Percentiles rank a stretch among this genome's conserved stretches.
phyloP scores from a whole-genome alignment of 129 eudicot genomes.

The Cynara cardunculus region DNA sequence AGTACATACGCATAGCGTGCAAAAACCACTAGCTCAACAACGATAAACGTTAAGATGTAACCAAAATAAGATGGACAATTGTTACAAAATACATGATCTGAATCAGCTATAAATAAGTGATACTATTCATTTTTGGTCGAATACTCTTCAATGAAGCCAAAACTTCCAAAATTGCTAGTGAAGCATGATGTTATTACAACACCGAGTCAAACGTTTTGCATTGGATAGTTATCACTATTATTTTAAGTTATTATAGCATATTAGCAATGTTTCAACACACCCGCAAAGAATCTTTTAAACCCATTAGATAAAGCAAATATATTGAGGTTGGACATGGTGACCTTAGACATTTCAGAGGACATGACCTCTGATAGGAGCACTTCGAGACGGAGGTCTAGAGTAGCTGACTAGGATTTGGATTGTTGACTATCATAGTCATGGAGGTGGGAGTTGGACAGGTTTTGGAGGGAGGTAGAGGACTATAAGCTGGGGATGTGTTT shows the following conservation, averaged over 20 bases:
- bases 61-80: not conserved
- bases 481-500: not conserved
- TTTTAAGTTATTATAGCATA: no score
- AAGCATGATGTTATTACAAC: not conserved
- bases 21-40: not conserved
- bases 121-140: not conserved
- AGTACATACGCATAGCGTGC: not conserved
- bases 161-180: not conserved
- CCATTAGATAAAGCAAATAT: not conserved
- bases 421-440: not conserved
- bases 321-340: not conserved
- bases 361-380: not conserved
- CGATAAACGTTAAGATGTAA: not conserved
- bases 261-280: not conserved
- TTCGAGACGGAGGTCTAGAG: not conserved
- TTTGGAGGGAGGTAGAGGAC: not conserved
- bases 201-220: not conserved
- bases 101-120: not conserved
- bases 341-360: not conserved
- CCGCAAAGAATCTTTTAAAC: not conserved
- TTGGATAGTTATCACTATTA: not conserved
- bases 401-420: not conserved
- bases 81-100: not conserved
- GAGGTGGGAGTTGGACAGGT: not conserved
- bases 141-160: not conserved